Evolutionary conservation across 768 basidiomycete genomes (phyloP).

Genomic region (Thelephora ganbajun): DNA sequence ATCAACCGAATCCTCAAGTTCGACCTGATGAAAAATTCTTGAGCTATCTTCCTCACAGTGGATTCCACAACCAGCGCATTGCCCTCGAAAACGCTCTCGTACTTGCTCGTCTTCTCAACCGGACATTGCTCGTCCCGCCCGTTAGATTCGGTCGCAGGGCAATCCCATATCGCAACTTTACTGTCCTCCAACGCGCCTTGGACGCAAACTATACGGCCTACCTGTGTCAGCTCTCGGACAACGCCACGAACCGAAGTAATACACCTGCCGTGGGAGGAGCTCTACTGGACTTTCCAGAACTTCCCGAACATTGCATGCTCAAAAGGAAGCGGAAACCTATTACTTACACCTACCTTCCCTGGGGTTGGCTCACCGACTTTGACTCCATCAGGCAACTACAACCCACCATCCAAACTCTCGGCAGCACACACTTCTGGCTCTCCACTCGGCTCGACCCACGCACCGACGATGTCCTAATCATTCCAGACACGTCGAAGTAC

Average conservation of each 20-base stretch:
- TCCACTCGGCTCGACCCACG: slow-evolving; percentile 23
- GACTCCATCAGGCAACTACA: slow-evolving; percentile 22
- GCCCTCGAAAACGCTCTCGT: slow-evolving; percentile 74
- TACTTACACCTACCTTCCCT: slow-evolving; percentile 49
- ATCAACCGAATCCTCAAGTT: not conserved
- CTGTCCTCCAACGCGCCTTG: no score
- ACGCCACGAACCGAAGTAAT: no score
- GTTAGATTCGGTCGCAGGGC: slow-evolving; percentile 49
- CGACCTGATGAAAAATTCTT: slow-evolving; percentile 33
- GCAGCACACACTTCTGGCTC: slow-evolving; percentile 37
- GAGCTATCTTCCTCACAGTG: slow-evolving; percentile 71
- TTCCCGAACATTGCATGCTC: slow-evolving; percentile 21
- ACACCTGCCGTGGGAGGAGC: no score
- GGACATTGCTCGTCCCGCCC: slow-evolving; percentile 71
- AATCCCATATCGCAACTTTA: slow-evolving; percentile 15
- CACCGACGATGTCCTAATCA: slow-evolving; percentile 25
- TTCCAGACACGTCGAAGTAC: slow-evolving; percentile 31
- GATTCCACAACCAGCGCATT: slow-evolving; percentile 79
- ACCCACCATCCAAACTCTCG: slow-evolving; percentile 32
- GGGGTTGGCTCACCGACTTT: slow-evolving; percentile 58
- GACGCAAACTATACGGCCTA: no score
- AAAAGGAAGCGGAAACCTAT: slow-evolving; percentile 20
- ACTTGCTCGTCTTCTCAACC: slow-evolving; percentile 54
- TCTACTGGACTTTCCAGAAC: no score
- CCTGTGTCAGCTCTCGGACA: not conserved